A percentile compares a stretch with the other conserved stretches of the same genome.
Conservation (phyloP, 2,329 filamentous ascomycete species). For the Sporothrix pseudoabietina region DNA sequence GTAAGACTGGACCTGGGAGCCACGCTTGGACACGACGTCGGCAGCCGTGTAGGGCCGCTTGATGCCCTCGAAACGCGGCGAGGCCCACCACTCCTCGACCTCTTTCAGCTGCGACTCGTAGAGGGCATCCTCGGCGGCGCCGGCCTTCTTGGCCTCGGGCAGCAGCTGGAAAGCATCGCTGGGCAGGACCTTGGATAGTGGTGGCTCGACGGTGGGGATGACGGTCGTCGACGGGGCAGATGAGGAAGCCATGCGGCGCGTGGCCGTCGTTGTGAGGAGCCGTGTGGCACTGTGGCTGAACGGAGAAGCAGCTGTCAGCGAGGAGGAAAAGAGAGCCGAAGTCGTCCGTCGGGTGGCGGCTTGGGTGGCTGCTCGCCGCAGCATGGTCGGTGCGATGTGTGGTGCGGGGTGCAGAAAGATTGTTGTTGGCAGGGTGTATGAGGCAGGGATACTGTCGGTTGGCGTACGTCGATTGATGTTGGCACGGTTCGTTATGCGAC, state of each 20-base stretch:
- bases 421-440: background rate
- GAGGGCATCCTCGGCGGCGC: slow-evolving; percentile 78
- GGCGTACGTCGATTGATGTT: too few relatives aligned
- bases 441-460: background rate
- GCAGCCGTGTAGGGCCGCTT: slow-evolving; percentile 87
- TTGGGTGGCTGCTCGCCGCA: slow-evolving; percentile 30
- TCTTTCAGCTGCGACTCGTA: slow-evolving; percentile 82
- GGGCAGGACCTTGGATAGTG: slow-evolving; percentile 61
- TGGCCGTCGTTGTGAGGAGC: slow-evolving; percentile 16
- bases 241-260: slow-evolving; percentile 51
- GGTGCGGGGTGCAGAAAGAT: background rate
- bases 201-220: slow-evolving; percentile 58
- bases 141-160: slow-evolving; percentile 73
- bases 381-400: slow-evolving; percentile 23
- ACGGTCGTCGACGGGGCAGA: slow-evolving; percentile 36
- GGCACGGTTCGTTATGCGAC: background rate
- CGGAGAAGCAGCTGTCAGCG: background rate
- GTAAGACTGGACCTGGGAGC: slow-evolving; percentile 82
- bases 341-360: slow-evolving; percentile 30
- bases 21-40: slow-evolving; percentile 91
- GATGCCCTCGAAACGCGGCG: slow-evolving; percentile 82
- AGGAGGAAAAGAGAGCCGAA: slow-evolving; percentile 10
- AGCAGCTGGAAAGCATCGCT: slow-evolving; percentile 86
- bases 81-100: slow-evolving; percentile 88
- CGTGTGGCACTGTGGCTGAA: background rate